A percentile compares a stretch with the other conserved stretches of the same genome.
These are phyloP conservation scores for Trypanosoma cruzi DNA, from an alignment of 208 protist species.

Conservation along the genomic window DNA sequence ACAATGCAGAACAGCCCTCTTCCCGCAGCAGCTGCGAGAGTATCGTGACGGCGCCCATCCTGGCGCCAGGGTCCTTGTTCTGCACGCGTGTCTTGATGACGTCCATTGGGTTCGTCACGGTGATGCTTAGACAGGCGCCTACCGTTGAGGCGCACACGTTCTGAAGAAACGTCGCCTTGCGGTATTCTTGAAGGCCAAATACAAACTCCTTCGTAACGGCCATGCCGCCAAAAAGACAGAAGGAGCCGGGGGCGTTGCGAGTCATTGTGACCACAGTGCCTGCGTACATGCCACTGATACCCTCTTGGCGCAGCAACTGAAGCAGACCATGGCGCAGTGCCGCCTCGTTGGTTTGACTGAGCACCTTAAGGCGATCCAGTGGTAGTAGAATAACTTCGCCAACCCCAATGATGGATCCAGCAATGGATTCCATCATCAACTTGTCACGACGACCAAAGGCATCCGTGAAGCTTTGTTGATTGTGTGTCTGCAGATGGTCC, in stretches of 20 bases:
- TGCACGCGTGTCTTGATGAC: slow-evolving; percentile 95
- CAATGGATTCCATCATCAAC: slow-evolving; percentile 74
- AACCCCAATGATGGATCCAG: slow-evolving; percentile 85
- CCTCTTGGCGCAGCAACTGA: slow-evolving; percentile 73
- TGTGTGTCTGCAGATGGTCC: slow-evolving; percentile 55
- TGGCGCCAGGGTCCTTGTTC: slow-evolving; percentile 49
- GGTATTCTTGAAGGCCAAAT: slow-evolving; percentile 81
- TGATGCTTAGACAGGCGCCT: slow-evolving; percentile 81
- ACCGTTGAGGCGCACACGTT: slow-evolving; percentile 86
- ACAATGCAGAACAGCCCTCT: slow-evolving; percentile 82
- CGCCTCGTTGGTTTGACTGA: slow-evolving; percentile 89
- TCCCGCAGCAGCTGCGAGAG: slow-evolving; percentile 65
- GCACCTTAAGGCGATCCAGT: slow-evolving; percentile 91
- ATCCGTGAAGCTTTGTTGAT: slow-evolving; percentile 47
- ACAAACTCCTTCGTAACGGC: slow-evolving; percentile 89
- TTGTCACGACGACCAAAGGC: slow-evolving; percentile 59
- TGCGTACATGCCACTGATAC: slow-evolving; percentile 84
- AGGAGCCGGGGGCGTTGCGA: slow-evolving; percentile 91
- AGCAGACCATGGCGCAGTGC: slow-evolving; percentile 65
- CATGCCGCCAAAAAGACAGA: slow-evolving; percentile 89
- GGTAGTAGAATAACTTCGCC: slow-evolving; percentile 91
- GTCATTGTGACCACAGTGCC: slow-evolving; percentile 84
- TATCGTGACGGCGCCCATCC: slow-evolving; percentile 46
- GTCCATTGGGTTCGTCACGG: slow-evolving; percentile 92
- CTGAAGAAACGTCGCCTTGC: slow-evolving; percentile 79